A percentile compares a stretch with the other conserved stretches of the same genome.
phyloP scores from a whole-genome alignment of 75 land plant species.

The Gnetum montanum region DNA sequence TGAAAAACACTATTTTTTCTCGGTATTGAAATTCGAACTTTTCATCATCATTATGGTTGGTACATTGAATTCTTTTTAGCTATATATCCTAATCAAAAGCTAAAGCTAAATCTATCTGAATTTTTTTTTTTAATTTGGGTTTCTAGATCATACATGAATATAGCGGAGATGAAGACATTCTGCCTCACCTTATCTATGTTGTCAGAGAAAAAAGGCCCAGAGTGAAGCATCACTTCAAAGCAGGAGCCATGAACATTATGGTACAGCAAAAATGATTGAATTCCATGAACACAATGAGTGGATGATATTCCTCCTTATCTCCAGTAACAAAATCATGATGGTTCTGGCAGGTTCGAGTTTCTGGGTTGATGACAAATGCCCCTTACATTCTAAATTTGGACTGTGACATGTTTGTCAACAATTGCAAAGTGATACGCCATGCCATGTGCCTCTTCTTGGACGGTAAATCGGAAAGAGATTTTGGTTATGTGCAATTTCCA shows the following conservation, averaged over 20 bases:
- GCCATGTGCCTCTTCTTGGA: constrained; percentile 18
- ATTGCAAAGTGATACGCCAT: constrained; percentile 22
- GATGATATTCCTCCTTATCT: too few species aligned
- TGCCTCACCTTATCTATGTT: constrained; percentile 41
- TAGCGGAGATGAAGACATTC: not conserved
- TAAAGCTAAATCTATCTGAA: too few species aligned
- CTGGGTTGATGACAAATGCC: constrained; percentile 37
- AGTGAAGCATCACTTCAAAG: constrained; percentile 38
- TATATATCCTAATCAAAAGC: too few species aligned
- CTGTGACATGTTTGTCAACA: constrained; percentile 39
- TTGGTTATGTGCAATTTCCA: constrained; percentile 8
- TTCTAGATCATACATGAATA: constrained; percentile 6
- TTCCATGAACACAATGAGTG: too few species aligned
- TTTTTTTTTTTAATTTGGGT: not conserved
- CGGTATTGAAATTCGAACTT: not conserved
- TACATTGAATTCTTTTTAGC: not conserved
- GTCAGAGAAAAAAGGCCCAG: constrained; percentile 34
- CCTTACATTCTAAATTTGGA: constrained; percentile 35
- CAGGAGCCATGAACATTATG: too few species aligned
- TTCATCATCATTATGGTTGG: not conserved
- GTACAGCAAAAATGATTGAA: too few species aligned
- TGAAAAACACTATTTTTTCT: too few species aligned
- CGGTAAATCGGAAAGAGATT: not conserved
- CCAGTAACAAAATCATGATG: too few species aligned
- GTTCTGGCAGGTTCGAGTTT: constrained; percentile 16